Percentiles rank a stretch among this genome's conserved stretches.
Evolutionary conservation across 2,329 filamentous ascomycete species (phyloP).

Genomic region (Metarhizium album): DNA sequence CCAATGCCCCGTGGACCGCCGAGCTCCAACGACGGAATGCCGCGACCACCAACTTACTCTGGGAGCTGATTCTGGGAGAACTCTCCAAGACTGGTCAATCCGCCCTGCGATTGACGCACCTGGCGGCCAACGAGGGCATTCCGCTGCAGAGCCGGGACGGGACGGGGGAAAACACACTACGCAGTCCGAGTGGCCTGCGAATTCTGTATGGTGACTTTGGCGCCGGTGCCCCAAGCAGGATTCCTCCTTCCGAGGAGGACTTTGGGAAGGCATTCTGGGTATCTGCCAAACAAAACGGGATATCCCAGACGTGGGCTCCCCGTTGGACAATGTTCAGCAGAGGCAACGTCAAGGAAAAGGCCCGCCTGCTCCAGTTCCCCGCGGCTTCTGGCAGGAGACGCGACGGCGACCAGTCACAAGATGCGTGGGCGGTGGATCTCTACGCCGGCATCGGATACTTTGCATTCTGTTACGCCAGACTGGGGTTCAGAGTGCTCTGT

Average conservation of each 20-base stretch:
- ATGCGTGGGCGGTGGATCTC: conserved; percentile 58
- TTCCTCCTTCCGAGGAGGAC: conserved; percentile 33
- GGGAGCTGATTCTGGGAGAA: conserved; percentile 34
- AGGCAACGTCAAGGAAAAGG: conserved; percentile 84
- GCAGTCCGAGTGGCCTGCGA: conserved; percentile 59
- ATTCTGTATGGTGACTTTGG: conserved; percentile 71
- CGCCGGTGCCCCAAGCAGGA: conserved; percentile 19
- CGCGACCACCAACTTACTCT: conserved; percentile 27
- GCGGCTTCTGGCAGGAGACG: neutral
- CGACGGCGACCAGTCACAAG: conserved; percentile 5
- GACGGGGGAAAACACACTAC: conserved; percentile 53
- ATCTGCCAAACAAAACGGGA: conserved; percentile 63
- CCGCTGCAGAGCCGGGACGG: conserved; percentile 29
- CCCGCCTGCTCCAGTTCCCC: conserved; percentile 51
- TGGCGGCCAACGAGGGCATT: conserved; percentile 53
- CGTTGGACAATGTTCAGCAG: conserved; percentile 89
- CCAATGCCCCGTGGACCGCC: conserved; percentile 26
- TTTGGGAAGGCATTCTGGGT: conserved; percentile 69
- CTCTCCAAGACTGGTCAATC: conserved; percentile 32
- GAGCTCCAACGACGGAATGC: conserved; percentile 20
- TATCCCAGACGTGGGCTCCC: conserved; percentile 79
- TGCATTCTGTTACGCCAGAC: conserved; percentile 67
- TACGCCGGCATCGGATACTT: conserved; percentile 96
- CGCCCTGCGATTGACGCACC: conserved; percentile 36
- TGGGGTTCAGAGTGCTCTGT: conserved; percentile 64